Evolutionary conservation across 2,329 filamentous ascomycete genomes (phyloP).

Genomic region (Aspergillus flavus): DNA sequence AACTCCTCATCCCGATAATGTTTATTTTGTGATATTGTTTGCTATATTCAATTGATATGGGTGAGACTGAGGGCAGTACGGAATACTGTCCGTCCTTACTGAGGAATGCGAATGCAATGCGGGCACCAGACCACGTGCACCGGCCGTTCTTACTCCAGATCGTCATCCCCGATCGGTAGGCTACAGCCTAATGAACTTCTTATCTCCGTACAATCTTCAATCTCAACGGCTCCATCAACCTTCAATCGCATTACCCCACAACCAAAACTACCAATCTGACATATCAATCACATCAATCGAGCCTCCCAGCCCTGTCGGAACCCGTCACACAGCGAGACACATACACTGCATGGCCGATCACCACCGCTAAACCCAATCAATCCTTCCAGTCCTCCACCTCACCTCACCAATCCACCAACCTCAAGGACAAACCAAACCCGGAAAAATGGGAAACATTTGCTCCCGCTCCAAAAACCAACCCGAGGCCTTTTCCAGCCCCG

Average conservation of each 20-base stretch:
- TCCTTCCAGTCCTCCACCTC: neutral
- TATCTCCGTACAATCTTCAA: neutral
- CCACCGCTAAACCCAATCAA: neutral
- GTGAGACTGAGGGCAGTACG: too few relatives aligned
- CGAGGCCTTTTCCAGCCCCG: constrained; percentile 71
- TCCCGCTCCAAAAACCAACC: constrained; percentile 65
- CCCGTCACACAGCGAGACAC: neutral
- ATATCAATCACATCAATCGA: neutral
- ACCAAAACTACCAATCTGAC: neutral
- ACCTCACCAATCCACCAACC: constrained; percentile 8
- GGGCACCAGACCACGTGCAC: neutral
- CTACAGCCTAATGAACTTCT: neutral
- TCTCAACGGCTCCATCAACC: neutral
- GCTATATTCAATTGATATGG: neutral
- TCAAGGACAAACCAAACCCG: constrained; percentile 3
- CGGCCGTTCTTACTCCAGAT: neutral
- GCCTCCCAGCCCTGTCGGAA: neutral
- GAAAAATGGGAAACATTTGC: constrained; percentile 81
- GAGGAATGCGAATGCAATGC: neutral
- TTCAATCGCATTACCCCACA: neutral
- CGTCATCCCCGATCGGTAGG: neutral
- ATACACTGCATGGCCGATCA: constrained; percentile 2
- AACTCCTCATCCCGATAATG: neutral
- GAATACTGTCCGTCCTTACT: too few relatives aligned
- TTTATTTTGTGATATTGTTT: neutral